Evolutionary conservation across 176 grass and related monocot genomes (phyloP).

Genomic region (Hyparrhenia diplandra): DNA sequence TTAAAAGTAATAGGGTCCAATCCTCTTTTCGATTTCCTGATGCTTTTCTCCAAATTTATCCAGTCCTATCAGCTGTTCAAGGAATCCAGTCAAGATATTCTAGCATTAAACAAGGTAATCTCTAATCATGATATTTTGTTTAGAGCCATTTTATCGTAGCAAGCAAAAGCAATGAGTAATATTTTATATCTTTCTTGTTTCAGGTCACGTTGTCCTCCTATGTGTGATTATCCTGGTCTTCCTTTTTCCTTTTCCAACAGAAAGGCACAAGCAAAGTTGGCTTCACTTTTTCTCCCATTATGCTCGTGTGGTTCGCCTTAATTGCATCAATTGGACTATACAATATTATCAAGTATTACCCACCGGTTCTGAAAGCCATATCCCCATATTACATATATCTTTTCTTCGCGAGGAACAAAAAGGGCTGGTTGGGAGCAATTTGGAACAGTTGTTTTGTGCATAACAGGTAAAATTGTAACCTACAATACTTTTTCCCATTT

Average conservation of each 20-base stretch:
- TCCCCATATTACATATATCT: slow-evolving; percentile 52
- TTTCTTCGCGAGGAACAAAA: slow-evolving; percentile 61
- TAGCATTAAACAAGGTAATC: slow-evolving; percentile 56
- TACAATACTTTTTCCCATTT: background rate
- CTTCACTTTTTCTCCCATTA: slow-evolving; percentile 75
- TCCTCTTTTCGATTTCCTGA: background rate
- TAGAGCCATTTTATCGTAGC: background rate
- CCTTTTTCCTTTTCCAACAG: slow-evolving; percentile 56
- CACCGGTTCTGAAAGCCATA: slow-evolving; percentile 54
- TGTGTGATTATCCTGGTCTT: slow-evolving; percentile 53
- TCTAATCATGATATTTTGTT: background rate
- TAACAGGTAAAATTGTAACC: slow-evolving; percentile 50
- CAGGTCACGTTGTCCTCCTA: slow-evolving; percentile 65
- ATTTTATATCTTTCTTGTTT: slow-evolving; percentile 1
- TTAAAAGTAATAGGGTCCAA: background rate
- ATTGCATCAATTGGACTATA: slow-evolving; percentile 54
- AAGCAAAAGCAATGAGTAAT: background rate
- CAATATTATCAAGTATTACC: slow-evolving; percentile 71
- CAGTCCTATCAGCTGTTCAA: slow-evolving; percentile 85
- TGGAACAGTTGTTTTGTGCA: slow-evolving; percentile 66
- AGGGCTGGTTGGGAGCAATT: slow-evolving; percentile 59
- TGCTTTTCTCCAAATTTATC: background rate
- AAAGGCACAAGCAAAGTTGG: slow-evolving; percentile 77
- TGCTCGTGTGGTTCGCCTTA: slow-evolving; percentile 56
- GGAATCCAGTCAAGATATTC: slow-evolving; percentile 79